Conservation (phyloP, 2,329 filamentous ascomycete genomes). For the Pezicula radicicola region DNA sequence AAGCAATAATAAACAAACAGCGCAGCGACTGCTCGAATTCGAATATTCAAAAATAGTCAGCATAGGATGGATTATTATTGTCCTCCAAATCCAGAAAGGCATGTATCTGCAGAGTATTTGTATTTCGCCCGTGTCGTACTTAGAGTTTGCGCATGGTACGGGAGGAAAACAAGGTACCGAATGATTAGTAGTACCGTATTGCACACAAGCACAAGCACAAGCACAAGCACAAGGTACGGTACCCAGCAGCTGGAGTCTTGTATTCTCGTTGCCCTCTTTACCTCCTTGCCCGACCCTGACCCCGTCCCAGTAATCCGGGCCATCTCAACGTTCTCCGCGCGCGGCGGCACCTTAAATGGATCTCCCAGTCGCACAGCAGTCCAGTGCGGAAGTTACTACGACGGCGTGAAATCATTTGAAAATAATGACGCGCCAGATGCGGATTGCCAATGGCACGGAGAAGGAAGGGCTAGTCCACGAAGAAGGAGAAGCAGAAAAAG, state of each 20-base stretch:
- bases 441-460: no score
- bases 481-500: no score
- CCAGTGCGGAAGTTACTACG: no score
- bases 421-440: no score
- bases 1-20: no score
- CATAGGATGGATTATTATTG: no score
- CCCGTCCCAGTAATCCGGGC: constrained; percentile 1
- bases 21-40: no score
- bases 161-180: not conserved
- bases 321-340: constrained; percentile 1
- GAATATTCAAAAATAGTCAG: no score
- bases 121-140: not conserved
- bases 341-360: not conserved
- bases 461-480: no score
- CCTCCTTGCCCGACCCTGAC: not conserved
- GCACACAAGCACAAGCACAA: not conserved
- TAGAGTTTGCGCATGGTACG: not conserved
- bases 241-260: not conserved
- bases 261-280: not conserved
- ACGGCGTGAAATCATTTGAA: no score
- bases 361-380: not conserved
- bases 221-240: not conserved
- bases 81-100: no score
- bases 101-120: no score
- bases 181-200: not conserved